Percentiles rank a stretch among this genome's conserved stretches.
Evolutionary conservation across 495 filamentous ascomycete species (phyloP).

Genomic region (Tirmania nivea): DNA sequence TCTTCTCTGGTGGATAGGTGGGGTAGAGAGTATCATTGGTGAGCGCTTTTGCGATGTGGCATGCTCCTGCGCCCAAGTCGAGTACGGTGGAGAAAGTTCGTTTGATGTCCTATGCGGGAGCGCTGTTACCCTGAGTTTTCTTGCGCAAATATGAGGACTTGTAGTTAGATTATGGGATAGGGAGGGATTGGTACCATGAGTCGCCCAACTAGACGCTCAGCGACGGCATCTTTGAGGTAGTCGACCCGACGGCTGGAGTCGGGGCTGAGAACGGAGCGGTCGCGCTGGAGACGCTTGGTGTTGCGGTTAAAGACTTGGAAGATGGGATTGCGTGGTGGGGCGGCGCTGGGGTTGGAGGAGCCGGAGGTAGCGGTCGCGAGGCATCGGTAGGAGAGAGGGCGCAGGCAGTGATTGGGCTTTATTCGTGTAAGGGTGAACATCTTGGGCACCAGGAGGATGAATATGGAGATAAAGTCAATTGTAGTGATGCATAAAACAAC

Average conservation of each 20-base stretch:
- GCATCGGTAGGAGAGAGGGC: neutral
- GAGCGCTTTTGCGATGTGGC: constrained; percentile 69
- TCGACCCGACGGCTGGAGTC: constrained; percentile 57
- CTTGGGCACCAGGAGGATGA: neutral
- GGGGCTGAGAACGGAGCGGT: constrained; percentile 52
- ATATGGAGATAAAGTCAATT: neutral
- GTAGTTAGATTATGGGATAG: neutral
- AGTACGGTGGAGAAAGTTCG: constrained; percentile 64
- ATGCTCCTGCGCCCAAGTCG: constrained; percentile 86
- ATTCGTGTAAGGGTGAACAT: neutral
- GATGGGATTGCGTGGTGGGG: constrained; percentile 25
- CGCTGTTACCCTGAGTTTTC: neutral
- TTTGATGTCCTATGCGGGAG: constrained; percentile 53
- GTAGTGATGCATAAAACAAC: neutral
- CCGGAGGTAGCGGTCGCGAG: constrained; percentile 9
- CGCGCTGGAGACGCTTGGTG: constrained; percentile 73
- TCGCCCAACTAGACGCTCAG: constrained; percentile 62
- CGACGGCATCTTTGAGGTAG: constrained; percentile 84
- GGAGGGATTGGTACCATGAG: constrained; percentile 37
- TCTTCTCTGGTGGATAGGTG: constrained; percentile 32
- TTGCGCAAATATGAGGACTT: neutral
- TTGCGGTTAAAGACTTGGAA: constrained; percentile 79
- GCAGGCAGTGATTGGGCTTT: neutral
- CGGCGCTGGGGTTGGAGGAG: constrained; percentile 7
- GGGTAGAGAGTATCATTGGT: constrained; percentile 6